Conservation (phyloP, 139 green algal genomes). For the Limnomonas spitsbergensis region DNA sequence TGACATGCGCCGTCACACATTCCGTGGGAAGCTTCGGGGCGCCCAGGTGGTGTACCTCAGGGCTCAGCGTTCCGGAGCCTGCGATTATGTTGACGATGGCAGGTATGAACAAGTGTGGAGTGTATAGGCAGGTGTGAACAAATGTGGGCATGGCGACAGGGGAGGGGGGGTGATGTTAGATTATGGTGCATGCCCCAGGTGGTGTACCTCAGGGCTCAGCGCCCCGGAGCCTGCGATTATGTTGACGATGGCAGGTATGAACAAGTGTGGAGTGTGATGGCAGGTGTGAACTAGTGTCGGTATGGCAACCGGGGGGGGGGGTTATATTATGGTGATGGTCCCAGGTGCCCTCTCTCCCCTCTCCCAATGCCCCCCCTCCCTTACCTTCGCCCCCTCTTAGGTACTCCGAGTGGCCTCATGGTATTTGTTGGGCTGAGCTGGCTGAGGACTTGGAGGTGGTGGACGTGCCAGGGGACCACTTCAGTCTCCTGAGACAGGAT, state of each 20-base stretch:
- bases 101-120: conserved; percentile 21
- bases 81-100: conserved; percentile 81
- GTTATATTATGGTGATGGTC: too few relatives aligned
- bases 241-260: conserved; percentile 66
- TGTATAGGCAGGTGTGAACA: too few relatives aligned
- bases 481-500: conserved; percentile 75
- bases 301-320: too few relatives aligned
- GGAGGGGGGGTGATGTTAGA: too few relatives aligned
- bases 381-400: too few relatives aligned
- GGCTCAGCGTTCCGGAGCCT: conserved; percentile 54
- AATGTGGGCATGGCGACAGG: too few relatives aligned
- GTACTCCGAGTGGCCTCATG: conserved; percentile 57
- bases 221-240: conserved; percentile 73
- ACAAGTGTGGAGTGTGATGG: too few relatives aligned
- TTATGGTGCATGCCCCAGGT: too few relatives aligned
- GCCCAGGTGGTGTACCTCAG: conserved; percentile 77
- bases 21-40: conserved; percentile 26
- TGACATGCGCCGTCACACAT: conserved; percentile 73
- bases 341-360: conserved; percentile 79
- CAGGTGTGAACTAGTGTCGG: too few relatives aligned
- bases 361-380: too few relatives aligned
- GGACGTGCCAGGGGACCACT: conserved; percentile 80
- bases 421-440: conserved; percentile 69
- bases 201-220: conserved; percentile 73
- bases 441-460: conserved; percentile 66